Evolutionary conservation across 1,284 basidiomycete species (phyloP).

Genomic region (Ganoderma sinense): DNA sequence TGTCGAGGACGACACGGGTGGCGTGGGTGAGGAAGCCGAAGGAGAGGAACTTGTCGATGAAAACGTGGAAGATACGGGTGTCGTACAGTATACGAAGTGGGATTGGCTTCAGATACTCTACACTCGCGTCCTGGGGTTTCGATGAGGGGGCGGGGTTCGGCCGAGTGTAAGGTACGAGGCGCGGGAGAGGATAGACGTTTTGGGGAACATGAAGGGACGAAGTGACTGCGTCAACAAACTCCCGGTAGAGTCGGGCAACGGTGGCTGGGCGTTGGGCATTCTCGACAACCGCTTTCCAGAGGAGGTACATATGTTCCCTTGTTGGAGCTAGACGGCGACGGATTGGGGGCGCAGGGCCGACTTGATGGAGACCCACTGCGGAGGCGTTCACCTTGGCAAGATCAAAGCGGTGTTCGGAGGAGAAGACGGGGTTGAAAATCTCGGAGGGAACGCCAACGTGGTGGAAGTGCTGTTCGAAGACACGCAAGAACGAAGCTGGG

Average conservation of each 20-base stretch:
- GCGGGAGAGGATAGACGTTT: not conserved
- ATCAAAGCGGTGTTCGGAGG: not conserved
- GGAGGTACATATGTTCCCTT: slow-evolving; percentile 43
- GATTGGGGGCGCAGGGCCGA: not conserved
- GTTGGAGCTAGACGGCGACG: slow-evolving; percentile 41
- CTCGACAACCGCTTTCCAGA: slow-evolving; percentile 44
- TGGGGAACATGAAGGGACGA: slow-evolving; percentile 11
- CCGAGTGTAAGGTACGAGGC: not conserved
- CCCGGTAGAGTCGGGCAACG: slow-evolving; percentile 40
- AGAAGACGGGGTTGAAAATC: slow-evolving; percentile 1
- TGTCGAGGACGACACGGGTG: slow-evolving; percentile 42
- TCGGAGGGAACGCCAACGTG: slow-evolving; percentile 42
- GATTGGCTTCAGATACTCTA: slow-evolving; percentile 12
- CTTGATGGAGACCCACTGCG: not conserved
- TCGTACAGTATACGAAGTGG: slow-evolving; percentile 30
- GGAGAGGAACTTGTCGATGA: slow-evolving; percentile 33
- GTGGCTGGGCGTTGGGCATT: slow-evolving; percentile 13
- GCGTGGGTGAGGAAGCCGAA: slow-evolving; percentile 11
- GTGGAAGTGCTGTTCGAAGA: slow-evolving; percentile 44
- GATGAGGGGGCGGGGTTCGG: not conserved
- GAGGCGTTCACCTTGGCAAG: not conserved
- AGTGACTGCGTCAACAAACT: slow-evolving; percentile 30
- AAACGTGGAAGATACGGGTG: slow-evolving; percentile 36
- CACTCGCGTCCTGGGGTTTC: not conserved
- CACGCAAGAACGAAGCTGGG: slow-evolving; percentile 6